Base-by-base conservation (phyloP, 2,329 filamentous ascomycete genomes). In the Acrocalymma vagum region DNA sequence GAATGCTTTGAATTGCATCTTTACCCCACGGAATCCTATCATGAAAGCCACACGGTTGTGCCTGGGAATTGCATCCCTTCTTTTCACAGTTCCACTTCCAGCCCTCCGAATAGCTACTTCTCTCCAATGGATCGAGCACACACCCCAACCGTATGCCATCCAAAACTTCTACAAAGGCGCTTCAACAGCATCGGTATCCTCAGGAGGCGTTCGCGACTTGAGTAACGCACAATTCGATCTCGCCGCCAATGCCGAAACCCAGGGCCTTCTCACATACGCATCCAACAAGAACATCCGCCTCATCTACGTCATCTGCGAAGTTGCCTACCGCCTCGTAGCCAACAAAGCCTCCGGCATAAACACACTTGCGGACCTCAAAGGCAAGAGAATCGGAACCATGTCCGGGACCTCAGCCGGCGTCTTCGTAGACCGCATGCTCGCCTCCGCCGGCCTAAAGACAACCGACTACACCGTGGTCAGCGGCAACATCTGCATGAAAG, bases 51-150 rank as follows among this genome's bases (percentile, higher is more conserved):
- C n/a, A n/a, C n/a, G n/a, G n/a, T n/a, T n/a, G n/a, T n/a, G n/a
- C n/a, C 14, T 86, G 80, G 1, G 76, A 56, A 55, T 86, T 86
- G 66, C 86, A 88, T n/a, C 2, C 31, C 11, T 8, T 43, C 21
- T 29, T 38, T 13, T 18, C 32, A 11, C 18, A 27, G 22, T 14
- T 32, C 8, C 17, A 26, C 3, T 34, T 41, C 15, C n/a, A 31
- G n/a, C 29, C 26, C 22, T 36, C 20, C 27, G 25, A 25, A 57
- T 63, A 18, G 56, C 41, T 15, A 47, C 53, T 6, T 48, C 53
- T 2, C 47, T 59, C 16, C 44, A 46, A 34, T 57, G 51, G 51
- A 60, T 61, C 29, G 60, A 63, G 27, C 52, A 58, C 31, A 62
- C 60, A 3, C 58, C 60, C 6, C 51, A 63, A 29, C 45, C 53